Conservation (phyloP, 2,329 filamentous ascomycete species). For the Chaetomium globosum region DNA sequence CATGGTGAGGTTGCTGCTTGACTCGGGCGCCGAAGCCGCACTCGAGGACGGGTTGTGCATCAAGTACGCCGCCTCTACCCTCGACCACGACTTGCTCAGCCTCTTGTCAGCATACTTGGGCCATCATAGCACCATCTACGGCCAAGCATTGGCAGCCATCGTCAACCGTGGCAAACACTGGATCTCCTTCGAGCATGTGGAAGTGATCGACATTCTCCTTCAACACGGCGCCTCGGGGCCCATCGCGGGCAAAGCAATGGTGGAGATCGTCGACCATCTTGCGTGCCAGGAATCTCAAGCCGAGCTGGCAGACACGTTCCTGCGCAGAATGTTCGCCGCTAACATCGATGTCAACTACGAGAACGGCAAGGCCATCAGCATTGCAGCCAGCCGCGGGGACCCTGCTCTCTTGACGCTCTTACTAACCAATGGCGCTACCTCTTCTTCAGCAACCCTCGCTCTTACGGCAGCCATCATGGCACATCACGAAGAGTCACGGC, state of each 20-base stretch:
- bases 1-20: constrained; percentile 34
- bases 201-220: constrained; percentile 35
- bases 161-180: constrained; percentile 34
- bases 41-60: constrained; percentile 37
- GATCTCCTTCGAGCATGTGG: constrained; percentile 37
- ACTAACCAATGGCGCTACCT: constrained; percentile 29
- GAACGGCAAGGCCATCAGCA: constrained; percentile 33
- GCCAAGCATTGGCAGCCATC: constrained; percentile 32
- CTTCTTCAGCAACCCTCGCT: constrained; percentile 30
- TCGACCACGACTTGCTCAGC: constrained; percentile 31
- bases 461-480: constrained; percentile 35
- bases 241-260: constrained; percentile 32
- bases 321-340: constrained; percentile 32
- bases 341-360: constrained; percentile 36
- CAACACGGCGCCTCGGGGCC: constrained; percentile 33
- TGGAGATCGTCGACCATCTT: constrained; percentile 35
- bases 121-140: constrained; percentile 30
- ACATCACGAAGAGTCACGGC: constrained; percentile 29
- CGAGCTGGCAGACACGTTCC: constrained; percentile 30
- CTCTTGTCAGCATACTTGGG: constrained; percentile 32
- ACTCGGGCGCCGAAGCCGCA: constrained; percentile 34
- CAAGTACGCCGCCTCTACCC: constrained; percentile 34
- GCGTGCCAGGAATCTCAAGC: constrained; percentile 26
- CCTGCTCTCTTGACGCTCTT: constrained; percentile 29
- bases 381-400: constrained; percentile 35